Percentiles rank a stretch among this genome's conserved stretches.
These are phyloP conservation scores for Berkeleyomyces basicola DNA, from an alignment of 2,329 filamentous ascomycete genomes.

Conservation along the genomic window DNA sequence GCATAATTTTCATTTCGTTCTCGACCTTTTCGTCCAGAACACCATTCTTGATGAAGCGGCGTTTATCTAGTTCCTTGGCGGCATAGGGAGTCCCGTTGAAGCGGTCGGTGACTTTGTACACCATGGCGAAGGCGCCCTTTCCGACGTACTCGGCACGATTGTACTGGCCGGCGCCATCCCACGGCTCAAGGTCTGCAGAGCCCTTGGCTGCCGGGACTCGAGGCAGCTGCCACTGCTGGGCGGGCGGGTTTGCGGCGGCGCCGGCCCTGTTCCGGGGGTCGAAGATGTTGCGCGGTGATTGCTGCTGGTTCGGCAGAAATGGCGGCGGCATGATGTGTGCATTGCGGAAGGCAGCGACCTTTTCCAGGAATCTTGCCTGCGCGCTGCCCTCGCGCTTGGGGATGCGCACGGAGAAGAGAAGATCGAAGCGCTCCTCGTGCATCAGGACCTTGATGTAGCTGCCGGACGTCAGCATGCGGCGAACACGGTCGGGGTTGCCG, in stretches of 20 bases:
- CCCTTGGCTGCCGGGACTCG: slow-evolving; percentile 26
- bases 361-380: slow-evolving; percentile 47
- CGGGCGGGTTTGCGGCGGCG: background rate
- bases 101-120: slow-evolving; percentile 79
- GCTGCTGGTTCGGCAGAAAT: slow-evolving; percentile 1
- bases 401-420: slow-evolving; percentile 74
- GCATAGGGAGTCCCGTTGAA: slow-evolving; percentile 71
- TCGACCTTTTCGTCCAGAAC: slow-evolving; percentile 80
- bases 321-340: slow-evolving; percentile 13
- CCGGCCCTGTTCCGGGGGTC: background rate
- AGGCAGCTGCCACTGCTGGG: background rate
- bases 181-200: slow-evolving; percentile 24
- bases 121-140: slow-evolving; percentile 86
- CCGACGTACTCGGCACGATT: slow-evolving; percentile 70
- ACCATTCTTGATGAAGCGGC: slow-evolving; percentile 83
- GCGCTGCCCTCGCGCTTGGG: slow-evolving; percentile 55
- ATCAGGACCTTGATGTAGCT: slow-evolving; percentile 55
- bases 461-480: slow-evolving; percentile 53
- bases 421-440: slow-evolving; percentile 35
- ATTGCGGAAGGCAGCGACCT: slow-evolving; percentile 46
- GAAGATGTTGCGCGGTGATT: slow-evolving; percentile 3
- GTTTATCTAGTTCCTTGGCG: slow-evolving; percentile 89
- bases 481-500: slow-evolving; percentile 22
- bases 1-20: slow-evolving; percentile 96
- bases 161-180: slow-evolving; percentile 72